These are phyloP conservation scores for Vaccinium darrowii DNA, from an alignment of 148 eudicot species.

Conservation along the genomic window DNA sequence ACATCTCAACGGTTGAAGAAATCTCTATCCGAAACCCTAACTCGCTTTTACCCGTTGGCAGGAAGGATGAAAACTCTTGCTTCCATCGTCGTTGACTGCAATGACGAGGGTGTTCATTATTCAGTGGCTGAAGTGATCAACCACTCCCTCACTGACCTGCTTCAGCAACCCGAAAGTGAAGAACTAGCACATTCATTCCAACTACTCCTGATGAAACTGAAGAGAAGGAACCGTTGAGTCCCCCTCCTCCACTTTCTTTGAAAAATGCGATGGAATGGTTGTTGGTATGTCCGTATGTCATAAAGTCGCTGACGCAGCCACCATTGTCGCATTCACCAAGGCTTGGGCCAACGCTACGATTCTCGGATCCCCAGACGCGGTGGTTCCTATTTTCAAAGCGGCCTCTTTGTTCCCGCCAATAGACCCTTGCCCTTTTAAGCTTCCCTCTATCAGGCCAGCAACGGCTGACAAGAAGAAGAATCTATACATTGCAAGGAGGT, in stretches of 20 bases:
- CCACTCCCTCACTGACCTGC: background rate
- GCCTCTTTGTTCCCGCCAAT: slow-evolving; percentile 3
- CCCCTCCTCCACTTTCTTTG: slow-evolving; percentile 6
- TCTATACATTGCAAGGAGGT: background rate
- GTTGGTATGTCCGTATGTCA: slow-evolving; percentile 7
- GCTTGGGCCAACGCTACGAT: slow-evolving; percentile 10
- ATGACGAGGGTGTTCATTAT: slow-evolving; percentile 23
- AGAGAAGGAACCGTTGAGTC: background rate
- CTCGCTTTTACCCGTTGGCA: slow-evolving; percentile 8
- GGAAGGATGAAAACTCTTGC: slow-evolving; percentile 5
- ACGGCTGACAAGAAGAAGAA: no score
- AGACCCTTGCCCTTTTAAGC: background rate
- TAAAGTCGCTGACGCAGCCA: slow-evolving; percentile 9
- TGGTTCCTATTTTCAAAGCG: background rate
- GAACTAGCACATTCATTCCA: slow-evolving; percentile 1
- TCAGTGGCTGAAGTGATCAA: slow-evolving; percentile 16
- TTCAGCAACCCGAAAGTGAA: slow-evolving; percentile 11
- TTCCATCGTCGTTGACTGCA: slow-evolving; percentile 17
- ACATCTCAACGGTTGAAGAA: background rate
- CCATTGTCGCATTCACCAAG: background rate
- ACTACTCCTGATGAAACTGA: background rate
- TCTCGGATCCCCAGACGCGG: background rate
- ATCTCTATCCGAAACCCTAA: slow-evolving; percentile 7
- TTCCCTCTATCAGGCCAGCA: background rate
- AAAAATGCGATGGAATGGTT: slow-evolving; percentile 19